phyloP scores from a whole-genome alignment of 225 moss, liverwort and hornwort species.

The Climacium dendroides region DNA sequence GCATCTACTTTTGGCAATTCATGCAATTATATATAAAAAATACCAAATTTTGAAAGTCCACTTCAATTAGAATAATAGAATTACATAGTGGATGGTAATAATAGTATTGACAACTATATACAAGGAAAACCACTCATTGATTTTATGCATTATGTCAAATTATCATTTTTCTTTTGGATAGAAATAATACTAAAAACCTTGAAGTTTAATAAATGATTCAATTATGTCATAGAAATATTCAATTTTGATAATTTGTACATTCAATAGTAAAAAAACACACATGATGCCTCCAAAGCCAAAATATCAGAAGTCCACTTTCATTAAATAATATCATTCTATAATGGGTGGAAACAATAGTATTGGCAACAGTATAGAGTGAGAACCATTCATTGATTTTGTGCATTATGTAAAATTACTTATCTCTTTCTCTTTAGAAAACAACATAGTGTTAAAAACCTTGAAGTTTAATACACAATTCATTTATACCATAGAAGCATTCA shows the following conservation, averaged over 20 bases:
- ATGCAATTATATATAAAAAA: accelerated
- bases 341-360: not conserved
- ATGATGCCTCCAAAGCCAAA: too few species aligned
- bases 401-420: too few species aligned
- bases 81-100: too few species aligned
- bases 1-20: accelerated
- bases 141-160: not conserved
- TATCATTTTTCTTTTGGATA: not conserved
- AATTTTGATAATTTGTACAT: not conserved
- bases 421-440: too few species aligned
- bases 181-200: not conserved
- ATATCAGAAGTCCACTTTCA: not conserved
- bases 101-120: not conserved
- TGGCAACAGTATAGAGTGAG: not conserved
- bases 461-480: too few species aligned
- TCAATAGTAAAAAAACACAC: too few species aligned
- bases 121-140: not conserved
- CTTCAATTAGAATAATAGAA: not conserved
- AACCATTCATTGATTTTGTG: too few species aligned
- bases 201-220: not conserved
- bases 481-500: too few species aligned
- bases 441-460: too few species aligned
- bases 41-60: not conserved
- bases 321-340: too few species aligned
- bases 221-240: not conserved